These are phyloP conservation scores for Noccaea bulbosa DNA, from an alignment of 345 rosid genomes.

Conservation along the genomic window DNA sequence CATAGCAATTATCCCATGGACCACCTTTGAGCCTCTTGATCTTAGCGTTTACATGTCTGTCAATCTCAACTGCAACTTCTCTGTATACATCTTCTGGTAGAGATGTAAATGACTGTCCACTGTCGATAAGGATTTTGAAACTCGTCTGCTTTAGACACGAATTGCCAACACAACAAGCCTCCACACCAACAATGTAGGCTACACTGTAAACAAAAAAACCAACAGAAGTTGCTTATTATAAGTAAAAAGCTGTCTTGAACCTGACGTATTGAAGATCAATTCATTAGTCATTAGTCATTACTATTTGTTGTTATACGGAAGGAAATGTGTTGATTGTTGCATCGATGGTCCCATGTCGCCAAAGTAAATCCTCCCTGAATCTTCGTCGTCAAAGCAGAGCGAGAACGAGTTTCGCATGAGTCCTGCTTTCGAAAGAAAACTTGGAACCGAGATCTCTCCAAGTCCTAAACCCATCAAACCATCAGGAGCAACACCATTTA, in stretches of 20 bases:
- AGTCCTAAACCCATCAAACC: conserved; percentile 92
- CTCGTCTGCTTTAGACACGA: conserved; percentile 65
- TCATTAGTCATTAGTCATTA: conserved; percentile 39
- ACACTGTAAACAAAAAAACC: conserved; percentile 31
- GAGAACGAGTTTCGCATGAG: conserved; percentile 79
- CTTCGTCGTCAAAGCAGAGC: conserved; percentile 79
- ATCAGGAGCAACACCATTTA: conserved; percentile 85
- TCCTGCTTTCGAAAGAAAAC: conserved; percentile 78
- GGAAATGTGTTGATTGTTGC: conserved; percentile 77
- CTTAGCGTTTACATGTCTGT: conserved; percentile 61
- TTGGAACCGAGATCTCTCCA: conserved; percentile 79
- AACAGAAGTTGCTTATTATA: not conserved
- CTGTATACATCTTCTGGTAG: conserved; percentile 63
- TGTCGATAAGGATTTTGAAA: conserved; percentile 69
- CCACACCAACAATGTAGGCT: conserved; percentile 72
- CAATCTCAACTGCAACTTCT: conserved; percentile 69
- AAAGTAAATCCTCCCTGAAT: conserved; percentile 80
- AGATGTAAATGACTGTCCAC: conserved; percentile 88
- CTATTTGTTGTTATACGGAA: conserved; percentile 63
- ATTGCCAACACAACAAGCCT: conserved; percentile 68
- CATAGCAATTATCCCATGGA: conserved; percentile 81
- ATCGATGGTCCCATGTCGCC: conserved; percentile 74
- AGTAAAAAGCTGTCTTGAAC: not conserved
- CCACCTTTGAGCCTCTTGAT: conserved; percentile 51
- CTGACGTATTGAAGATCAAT: conserved; percentile 3